A percentile compares a stretch with the other conserved stretches of the same genome.
phyloP scores from a whole-genome alignment of 2,329 filamentous ascomycete genomes.

The Calonectria pteridis region DNA sequence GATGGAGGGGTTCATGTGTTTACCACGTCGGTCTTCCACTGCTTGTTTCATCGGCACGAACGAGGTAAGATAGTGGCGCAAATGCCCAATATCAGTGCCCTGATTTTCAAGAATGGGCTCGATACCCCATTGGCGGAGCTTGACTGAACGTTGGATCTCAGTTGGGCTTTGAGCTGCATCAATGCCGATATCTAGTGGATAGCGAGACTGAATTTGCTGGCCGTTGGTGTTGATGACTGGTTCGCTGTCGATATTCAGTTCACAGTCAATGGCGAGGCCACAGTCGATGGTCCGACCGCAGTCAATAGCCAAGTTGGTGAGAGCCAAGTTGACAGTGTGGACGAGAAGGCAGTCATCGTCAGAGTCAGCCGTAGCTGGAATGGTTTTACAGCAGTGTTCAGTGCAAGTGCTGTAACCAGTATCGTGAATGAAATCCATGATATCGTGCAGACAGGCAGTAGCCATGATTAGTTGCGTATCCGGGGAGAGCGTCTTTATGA shows the following conservation, averaged over 20 bases:
- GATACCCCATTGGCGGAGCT: not conserved
- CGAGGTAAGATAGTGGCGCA: not conserved
- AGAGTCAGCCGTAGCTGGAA: not conserved
- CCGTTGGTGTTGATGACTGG: not conserved
- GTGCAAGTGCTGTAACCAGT: slow-evolving; percentile 17
- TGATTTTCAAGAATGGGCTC: not conserved
- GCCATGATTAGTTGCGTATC: not conserved
- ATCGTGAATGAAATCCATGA: slow-evolving; percentile 17
- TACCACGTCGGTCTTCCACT: not conserved
- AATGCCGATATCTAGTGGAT: not conserved
- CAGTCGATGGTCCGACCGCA: not conserved
- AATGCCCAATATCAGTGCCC: too few species aligned
- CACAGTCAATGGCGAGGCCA: not conserved
- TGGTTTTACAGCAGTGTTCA: not conserved
- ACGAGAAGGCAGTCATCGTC: not conserved
- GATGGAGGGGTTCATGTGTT: not conserved
- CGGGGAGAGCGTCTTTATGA: not conserved
- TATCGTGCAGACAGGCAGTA: not conserved
- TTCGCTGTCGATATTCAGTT: too few species aligned
- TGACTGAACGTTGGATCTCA: not conserved
- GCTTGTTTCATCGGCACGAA: not conserved
- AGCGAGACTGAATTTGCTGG: not conserved
- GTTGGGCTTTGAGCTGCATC: not conserved
- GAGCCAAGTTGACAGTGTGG: not conserved
- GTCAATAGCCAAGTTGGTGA: not conserved